phyloP scores from a whole-genome alignment of 2,329 filamentous ascomycete genomes.

The Acrocalymma vagum region DNA sequence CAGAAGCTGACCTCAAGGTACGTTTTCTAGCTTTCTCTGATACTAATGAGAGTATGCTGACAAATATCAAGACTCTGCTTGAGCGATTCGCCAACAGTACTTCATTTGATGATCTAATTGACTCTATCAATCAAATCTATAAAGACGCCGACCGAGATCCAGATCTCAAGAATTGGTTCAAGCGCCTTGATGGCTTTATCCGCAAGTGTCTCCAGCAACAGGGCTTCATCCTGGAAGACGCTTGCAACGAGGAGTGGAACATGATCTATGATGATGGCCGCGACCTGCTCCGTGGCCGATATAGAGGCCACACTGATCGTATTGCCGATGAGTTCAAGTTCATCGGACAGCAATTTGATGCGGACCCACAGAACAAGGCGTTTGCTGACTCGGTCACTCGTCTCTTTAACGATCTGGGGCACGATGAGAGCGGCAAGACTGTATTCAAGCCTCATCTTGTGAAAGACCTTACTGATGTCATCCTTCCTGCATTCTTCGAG shows the following conservation, averaged over 20 bases:
- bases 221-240: slow-evolving; percentile 87
- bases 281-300: slow-evolving; percentile 87
- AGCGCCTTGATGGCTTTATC: slow-evolving; percentile 76
- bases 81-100: slow-evolving; percentile 97
- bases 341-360: slow-evolving; percentile 85
- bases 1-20: slow-evolving; percentile 82
- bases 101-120: slow-evolving; percentile 85
- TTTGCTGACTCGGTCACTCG: slow-evolving; percentile 81
- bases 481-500: slow-evolving; percentile 84
- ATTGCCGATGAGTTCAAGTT: slow-evolving; percentile 92
- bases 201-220: slow-evolving; percentile 86
- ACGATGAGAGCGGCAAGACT: slow-evolving; percentile 83
- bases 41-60: slow-evolving; percentile 58
- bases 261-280: slow-evolving; percentile 83
- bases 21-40: slow-evolving; percentile 51
- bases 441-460: slow-evolving; percentile 92
- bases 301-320: slow-evolving; percentile 84
- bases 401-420: slow-evolving; percentile 89
- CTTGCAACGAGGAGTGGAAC: slow-evolving; percentile 83
- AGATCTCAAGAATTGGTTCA: slow-evolving; percentile 92
- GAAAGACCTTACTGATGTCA: slow-evolving; percentile 87
- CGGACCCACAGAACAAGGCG: slow-evolving; percentile 84
- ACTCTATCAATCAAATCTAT: slow-evolving; percentile 86
- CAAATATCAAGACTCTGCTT: slow-evolving; percentile 73
- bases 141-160: slow-evolving; percentile 84